Evolutionary conservation across 176 grass and related monocot genomes (phyloP).

Genomic region (Paspalum notatum): DNA sequence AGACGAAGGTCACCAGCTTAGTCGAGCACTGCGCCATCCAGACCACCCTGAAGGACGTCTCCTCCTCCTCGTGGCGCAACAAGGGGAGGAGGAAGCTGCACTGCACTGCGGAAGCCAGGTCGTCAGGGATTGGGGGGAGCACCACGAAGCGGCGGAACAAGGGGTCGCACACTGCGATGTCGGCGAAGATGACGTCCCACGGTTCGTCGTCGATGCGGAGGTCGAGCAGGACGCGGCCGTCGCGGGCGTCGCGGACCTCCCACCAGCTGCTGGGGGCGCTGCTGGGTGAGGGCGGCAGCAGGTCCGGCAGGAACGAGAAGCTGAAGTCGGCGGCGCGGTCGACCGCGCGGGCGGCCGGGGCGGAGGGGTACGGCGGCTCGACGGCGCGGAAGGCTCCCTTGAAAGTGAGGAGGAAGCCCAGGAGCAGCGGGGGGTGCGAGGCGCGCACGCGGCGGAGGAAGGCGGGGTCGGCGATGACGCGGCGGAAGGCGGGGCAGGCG

Average conservation of each 20-base stretch:
- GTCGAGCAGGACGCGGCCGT: constrained; percentile 36
- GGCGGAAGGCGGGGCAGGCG: too few species aligned
- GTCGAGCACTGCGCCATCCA: constrained; percentile 38
- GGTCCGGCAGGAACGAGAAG: constrained; percentile 36
- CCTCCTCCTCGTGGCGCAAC: neutral
- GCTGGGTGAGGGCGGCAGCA: too few species aligned
- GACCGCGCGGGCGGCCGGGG: neutral
- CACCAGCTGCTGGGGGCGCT: too few species aligned
- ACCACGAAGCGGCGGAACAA: neutral
- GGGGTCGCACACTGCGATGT: constrained; percentile 32
- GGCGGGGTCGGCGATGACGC: too few species aligned
- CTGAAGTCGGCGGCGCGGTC: neutral
- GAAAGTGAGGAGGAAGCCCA: too few species aligned
- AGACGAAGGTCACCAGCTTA: constrained; percentile 26
- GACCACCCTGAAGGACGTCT: constrained; percentile 29
- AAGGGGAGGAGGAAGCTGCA: constrained; percentile 11
- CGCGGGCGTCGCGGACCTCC: constrained; percentile 18
- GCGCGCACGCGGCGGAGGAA: too few species aligned
- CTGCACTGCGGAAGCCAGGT: neutral
- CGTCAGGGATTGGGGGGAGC: neutral
- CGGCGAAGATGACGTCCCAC: neutral
- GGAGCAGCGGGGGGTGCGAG: too few species aligned
- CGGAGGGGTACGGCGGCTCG: neutral
- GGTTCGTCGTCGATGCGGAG: neutral
- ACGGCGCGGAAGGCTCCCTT: neutral